Base-by-base conservation (phyloP, 352 stramenopile species). In the Phytophthora pinifolia region DNA sequence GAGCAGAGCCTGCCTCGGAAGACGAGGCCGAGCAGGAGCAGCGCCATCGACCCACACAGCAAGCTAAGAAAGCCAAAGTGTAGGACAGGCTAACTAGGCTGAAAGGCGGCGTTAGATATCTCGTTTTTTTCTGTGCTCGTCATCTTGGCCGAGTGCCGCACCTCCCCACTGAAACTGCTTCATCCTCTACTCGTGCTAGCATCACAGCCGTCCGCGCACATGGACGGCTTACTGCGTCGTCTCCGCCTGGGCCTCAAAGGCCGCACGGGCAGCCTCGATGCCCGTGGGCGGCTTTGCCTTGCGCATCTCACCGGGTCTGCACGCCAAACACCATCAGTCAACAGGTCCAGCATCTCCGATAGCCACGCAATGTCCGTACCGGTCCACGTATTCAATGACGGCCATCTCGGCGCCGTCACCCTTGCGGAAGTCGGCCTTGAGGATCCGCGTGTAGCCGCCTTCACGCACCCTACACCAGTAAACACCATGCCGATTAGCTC, bases 301-400 rank as follows among this genome's bases (percentile, higher is more conserved):
- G 52, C 85, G 85, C 60, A 93, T 89, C 79, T 95, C 85, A 57
- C 85, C 85, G 14, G 77, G 77, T 67, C 85, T 92, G 38, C 42
- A 59, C 4, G 50, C 15, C 60, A 30, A 55, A 46, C 22, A 42
- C 32, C 2, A 12, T 65, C 17, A 59, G 15, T 14, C 3, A 48
- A 39, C 8, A 50, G 12, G 8, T 33, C 31, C n/a, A 53, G 3
- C 13, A 25, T 13, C 39, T 14, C 2, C 18, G 42, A 20, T 10
- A 42, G 6, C 20, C 1, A 31, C 38, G 13, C 8, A 14, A 0
- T 30, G 4, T 44, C 44, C 71, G 37, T 66, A 94, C 86, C 88
- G 83, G 65, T 99, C 96, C 17, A 99, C 89, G 79, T 98, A 99
- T 85, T 99, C 96, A 74, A 99, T 98, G 17, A 98, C 67, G 12